Conservation (phyloP, 768 basidiomycete genomes). For the Harrya chromipes region DNA sequence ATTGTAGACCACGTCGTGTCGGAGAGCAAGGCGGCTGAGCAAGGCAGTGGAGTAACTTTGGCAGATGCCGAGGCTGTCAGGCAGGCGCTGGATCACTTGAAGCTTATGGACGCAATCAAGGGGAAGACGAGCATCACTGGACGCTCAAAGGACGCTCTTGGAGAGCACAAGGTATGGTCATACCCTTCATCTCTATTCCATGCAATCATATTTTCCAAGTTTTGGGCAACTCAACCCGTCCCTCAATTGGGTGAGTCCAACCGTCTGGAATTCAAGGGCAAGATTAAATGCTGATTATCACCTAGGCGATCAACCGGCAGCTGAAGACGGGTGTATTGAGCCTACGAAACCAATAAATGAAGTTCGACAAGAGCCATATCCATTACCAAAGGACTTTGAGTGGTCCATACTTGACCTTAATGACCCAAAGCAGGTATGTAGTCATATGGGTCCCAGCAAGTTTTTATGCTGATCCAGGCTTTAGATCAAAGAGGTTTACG, state of each 20-base stretch:
- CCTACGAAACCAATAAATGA: conserved; percentile 70
- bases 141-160: conserved; percentile 74
- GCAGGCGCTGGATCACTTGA: conserved; percentile 69
- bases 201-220: conserved; percentile 44
- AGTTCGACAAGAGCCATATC: conserved; percentile 85
- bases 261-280: neutral
- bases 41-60: conserved; percentile 39
- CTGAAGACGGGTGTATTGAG: conserved; percentile 88
- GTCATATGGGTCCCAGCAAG: neutral
- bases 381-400: conserved; percentile 88
- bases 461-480: conserved; percentile 1
- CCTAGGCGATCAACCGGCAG: conserved; percentile 58
- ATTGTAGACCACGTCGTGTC: conserved; percentile 67
- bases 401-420: conserved; percentile 84
- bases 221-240: conserved; percentile 98
- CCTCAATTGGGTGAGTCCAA: conserved; percentile 66
- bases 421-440: conserved; percentile 66
- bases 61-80: conserved; percentile 66
- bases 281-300: conserved; percentile 1
- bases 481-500: conserved; percentile 88
- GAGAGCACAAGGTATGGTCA: conserved; percentile 77
- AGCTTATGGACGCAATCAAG: conserved; percentile 80
- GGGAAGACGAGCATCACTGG: conserved; percentile 79
- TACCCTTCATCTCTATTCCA: conserved; percentile 3
- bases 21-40: conserved; percentile 59